A percentile compares a stretch with the other conserved stretches of the same genome.
Evolutionary conservation across 2,329 filamentous ascomycete species (phyloP).

Genomic region (Chaetomiaceae sp.): DNA sequence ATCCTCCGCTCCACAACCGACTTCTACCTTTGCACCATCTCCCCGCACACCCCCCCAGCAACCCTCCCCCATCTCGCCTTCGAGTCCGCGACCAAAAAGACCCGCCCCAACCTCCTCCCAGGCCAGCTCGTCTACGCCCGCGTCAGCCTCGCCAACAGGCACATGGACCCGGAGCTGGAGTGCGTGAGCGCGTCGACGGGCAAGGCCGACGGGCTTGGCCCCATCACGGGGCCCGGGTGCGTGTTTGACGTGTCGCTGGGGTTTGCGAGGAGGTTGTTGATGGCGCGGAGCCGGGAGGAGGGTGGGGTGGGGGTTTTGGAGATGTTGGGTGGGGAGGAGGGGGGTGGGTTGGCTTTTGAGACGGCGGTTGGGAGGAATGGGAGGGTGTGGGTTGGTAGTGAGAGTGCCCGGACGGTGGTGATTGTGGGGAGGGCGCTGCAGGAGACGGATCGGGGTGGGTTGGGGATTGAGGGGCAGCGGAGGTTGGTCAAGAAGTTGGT

Average conservation of each 20-base stretch:
- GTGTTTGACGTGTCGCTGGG: conserved; percentile 73
- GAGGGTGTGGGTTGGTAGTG: conserved; percentile 84
- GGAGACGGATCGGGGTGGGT: conserved; percentile 65
- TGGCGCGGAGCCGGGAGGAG: conserved; percentile 54
- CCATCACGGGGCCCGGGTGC: conserved; percentile 73
- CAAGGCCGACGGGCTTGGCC: conserved; percentile 82
- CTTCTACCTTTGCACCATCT: conserved; percentile 73
- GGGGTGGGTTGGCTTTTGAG: conserved; percentile 73
- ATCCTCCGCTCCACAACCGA: conserved; percentile 72
- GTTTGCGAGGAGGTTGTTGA: conserved; percentile 75
- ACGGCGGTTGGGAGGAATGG: conserved; percentile 92
- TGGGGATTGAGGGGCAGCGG: conserved; percentile 63
- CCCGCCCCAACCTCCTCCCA: conserved; percentile 67
- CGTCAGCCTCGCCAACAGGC: conserved; percentile 68
- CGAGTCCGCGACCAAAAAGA: conserved; percentile 88
- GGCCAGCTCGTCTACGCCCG: conserved; percentile 87
- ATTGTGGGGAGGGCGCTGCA: conserved; percentile 73
- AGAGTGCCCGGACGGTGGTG: conserved; percentile 65
- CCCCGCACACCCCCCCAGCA: conserved; percentile 58
- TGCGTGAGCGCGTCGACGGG: conserved; percentile 84
- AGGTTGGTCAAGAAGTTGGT: conserved; percentile 63
- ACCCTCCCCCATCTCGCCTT: conserved; percentile 86
- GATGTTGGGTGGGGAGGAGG: conserved; percentile 63
- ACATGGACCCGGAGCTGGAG: conserved; percentile 85
- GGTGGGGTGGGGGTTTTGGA: conserved; percentile 71